A percentile compares a stretch with the other conserved stretches of the same genome.
phyloP scores from a whole-genome alignment of 2,329 filamentous ascomycete species.

The Nannizzia gypsea region DNA sequence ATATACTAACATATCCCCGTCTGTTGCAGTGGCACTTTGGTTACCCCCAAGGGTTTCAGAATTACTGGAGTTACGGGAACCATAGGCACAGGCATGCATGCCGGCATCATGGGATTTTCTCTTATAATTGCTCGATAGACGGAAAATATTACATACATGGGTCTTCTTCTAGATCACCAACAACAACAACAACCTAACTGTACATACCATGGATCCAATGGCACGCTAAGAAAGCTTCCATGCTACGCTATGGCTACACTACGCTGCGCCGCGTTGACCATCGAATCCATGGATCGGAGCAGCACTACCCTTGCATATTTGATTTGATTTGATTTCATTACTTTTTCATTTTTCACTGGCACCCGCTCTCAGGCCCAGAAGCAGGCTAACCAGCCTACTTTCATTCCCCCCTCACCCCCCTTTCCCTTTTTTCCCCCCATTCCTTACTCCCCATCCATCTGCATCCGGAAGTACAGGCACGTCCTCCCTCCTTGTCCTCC shows the following conservation, averaged over 20 bases:
- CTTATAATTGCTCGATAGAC: constrained; percentile 59
- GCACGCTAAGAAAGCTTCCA: neutral
- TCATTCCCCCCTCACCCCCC: too few species aligned
- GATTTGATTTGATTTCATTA: too few species aligned
- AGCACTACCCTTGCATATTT: too few species aligned
- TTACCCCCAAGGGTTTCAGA: constrained; percentile 78
- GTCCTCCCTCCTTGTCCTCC: neutral
- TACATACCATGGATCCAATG: neutral
- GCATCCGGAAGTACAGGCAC: neutral
- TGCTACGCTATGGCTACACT: neutral
- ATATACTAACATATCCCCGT: too few species aligned
- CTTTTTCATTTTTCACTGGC: too few species aligned
- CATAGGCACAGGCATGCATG: constrained; percentile 65
- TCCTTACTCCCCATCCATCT: neutral
- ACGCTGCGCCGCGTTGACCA: neutral
- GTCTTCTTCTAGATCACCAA: too few species aligned
- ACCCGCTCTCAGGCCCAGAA: neutral
- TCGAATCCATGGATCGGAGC: neutral
- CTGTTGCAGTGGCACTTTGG: constrained; percentile 76
- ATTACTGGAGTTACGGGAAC: constrained; percentile 81
- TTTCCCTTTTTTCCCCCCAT: too few species aligned
- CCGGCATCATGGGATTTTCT: constrained; percentile 77
- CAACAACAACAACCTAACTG: neutral
- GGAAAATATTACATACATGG: neutral
- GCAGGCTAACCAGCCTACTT: neutral